Conservation (phyloP, 1,284 basidiomycete species). For the Porphyrellus sp. region DNA sequence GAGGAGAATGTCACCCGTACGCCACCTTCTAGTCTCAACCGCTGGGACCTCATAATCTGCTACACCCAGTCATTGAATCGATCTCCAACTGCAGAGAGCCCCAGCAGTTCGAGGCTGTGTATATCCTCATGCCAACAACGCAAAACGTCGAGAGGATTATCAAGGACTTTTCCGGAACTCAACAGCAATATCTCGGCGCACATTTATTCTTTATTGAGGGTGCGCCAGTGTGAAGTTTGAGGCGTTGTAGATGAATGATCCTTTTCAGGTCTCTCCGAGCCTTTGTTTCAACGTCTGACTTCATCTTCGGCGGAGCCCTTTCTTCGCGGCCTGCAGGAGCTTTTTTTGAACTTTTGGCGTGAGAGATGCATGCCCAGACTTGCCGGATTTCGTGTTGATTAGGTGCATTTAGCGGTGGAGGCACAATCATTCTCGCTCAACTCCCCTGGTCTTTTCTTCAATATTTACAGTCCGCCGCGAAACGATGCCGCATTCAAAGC, state of each 20-base stretch:
- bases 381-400: constrained; percentile 13
- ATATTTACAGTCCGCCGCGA: constrained; percentile 79
- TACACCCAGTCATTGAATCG: constrained; percentile 66
- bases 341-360: constrained; percentile 92
- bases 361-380: constrained; percentile 8
- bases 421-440: constrained; percentile 79
- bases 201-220: constrained; percentile 97
- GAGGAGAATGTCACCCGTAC: constrained; percentile 92
- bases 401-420: constrained; percentile 61
- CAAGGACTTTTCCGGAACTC: constrained; percentile 69
- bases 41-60: constrained; percentile 5
- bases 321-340: constrained; percentile 73
- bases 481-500: constrained; percentile 59
- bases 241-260: constrained; percentile 1
- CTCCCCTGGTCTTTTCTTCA: constrained; percentile 78
- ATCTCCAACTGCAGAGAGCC: constrained; percentile 73
- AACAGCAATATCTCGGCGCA: constrained; percentile 80
- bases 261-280: constrained; percentile 63
- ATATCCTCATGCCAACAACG: constrained; percentile 91
- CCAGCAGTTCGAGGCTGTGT: constrained; percentile 86
- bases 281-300: constrained; percentile 71
- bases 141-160: constrained; percentile 93
- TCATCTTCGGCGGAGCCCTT: constrained; percentile 68
- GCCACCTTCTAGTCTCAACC: constrained; percentile 32
- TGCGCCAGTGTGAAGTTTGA: constrained; percentile 30